Base-by-base conservation (phyloP, 805 yeast species). In the Wickerhamiella parazyma region DNA sequence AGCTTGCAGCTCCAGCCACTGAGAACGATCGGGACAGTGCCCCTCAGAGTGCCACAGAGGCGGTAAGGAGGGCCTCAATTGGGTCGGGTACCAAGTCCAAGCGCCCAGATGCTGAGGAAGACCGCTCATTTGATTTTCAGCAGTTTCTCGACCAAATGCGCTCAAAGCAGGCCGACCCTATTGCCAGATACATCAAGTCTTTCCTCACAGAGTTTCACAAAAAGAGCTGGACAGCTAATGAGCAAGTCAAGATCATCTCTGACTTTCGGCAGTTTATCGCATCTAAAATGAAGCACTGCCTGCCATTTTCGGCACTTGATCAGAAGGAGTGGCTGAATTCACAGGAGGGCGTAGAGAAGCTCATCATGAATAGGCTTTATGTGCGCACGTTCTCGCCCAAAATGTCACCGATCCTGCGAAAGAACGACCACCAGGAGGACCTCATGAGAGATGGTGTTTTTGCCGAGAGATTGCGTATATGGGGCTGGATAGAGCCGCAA, bases 261-360 rank as follows among this genome's bases (percentile, higher is more conserved):
- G 95, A 93, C 55, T 91, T 93, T 64, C 76, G 80, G 53, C 54
- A 51, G 0, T 87, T 87, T 57, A 75, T 87, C 44, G 72, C 70
- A 45, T 42, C 46, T 1, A 50, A 48, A 22, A 48, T 55, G 49
- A 46, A 46, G 28, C 57, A 59, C 17, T 77, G 67, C 53, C 80
- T 80, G 48, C 96, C 96, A 1, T 89, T 91, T 59, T 70, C 74
- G 18, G 64, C 73, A 2, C 70, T 84, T 66, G 76, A 75, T 14
- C 72, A 68, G 2, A 67, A 67, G 17, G 76, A 72, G 42, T 63
- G 82, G 41, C 76, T 70, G 31, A 85, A 87, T 55, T 78, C 94
- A 2, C 66, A 78, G 51, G 96, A 86, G 53, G 98, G 98, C 0
- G 69, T 91, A 53, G 99, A 91, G 60, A 91, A 91, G 59, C 68